Conservation (phyloP, 352 stramenopile genomes). For the Globisporangium iwayamae region DNA sequence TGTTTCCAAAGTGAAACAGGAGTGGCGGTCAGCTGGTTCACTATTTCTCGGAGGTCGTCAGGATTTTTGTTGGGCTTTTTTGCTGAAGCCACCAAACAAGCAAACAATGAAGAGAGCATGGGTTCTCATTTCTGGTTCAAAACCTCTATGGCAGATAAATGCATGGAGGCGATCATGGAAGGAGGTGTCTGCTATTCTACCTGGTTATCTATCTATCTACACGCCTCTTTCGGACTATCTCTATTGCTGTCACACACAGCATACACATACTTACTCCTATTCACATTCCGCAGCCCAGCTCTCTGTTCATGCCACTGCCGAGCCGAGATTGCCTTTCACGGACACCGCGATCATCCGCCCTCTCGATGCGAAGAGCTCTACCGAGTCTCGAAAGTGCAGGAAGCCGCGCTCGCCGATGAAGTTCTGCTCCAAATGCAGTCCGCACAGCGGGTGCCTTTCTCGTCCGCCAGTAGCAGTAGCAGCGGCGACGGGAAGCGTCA, state of each 20-base stretch:
- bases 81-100: constrained; percentile 6
- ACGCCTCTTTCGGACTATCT: neutral
- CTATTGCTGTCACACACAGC: neutral
- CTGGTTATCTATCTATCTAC: constrained; percentile 3
- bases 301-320: neutral
- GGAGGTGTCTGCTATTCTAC: neutral
- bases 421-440: constrained; percentile 46
- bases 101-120: neutral
- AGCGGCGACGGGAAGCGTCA: constrained; percentile 7
- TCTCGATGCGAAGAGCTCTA: constrained; percentile 22
- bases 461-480: constrained; percentile 5
- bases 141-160: neutral
- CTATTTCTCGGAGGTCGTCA: neutral
- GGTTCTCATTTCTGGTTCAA: constrained; percentile 7
- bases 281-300: neutral
- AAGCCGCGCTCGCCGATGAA: constrained; percentile 53
- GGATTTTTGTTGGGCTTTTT: neutral
- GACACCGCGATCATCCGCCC: constrained; percentile 25
- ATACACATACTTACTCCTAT: neutral
- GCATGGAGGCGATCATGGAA: neutral
- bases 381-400: constrained; percentile 35
- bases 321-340: constrained; percentile 35
- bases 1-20: neutral
- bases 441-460: neutral
- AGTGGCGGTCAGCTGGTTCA: constrained; percentile 14